These are phyloP conservation scores for Podila minutissima DNA, from an alignment of 192 early-diverging fungal species.

Conservation along the genomic window DNA sequence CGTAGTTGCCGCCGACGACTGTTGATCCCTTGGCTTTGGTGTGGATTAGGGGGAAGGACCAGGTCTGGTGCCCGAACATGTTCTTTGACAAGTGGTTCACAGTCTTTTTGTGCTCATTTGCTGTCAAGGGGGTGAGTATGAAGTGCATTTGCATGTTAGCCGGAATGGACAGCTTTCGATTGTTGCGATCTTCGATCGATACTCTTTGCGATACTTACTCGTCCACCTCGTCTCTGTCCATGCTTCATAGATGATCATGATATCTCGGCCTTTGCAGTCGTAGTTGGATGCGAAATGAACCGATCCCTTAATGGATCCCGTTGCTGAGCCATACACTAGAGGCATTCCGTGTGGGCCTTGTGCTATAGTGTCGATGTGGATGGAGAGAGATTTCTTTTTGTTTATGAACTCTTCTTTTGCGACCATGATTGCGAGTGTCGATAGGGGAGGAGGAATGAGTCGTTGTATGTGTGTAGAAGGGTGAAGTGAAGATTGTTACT, in stretches of 20 bases:
- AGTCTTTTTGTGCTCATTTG: slow-evolving; percentile 10
- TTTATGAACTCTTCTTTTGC: slow-evolving; percentile 1
- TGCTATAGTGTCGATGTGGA: slow-evolving; percentile 29
- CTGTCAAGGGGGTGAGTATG: neutral
- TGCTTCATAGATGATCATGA: slow-evolving; percentile 49
- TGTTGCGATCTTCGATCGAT: neutral
- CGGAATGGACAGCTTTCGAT: neutral
- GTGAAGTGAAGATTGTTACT: too few species aligned
- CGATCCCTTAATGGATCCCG: slow-evolving; percentile 23
- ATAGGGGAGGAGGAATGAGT: too few species aligned
- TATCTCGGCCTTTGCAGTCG: slow-evolving; percentile 47
- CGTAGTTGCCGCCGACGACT: slow-evolving; percentile 23
- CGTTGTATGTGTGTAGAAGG: too few species aligned
- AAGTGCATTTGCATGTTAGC: neutral
- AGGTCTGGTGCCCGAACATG: slow-evolving; percentile 25
- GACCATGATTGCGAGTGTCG: slow-evolving; percentile 4
- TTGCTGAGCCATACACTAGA: slow-evolving; percentile 33
- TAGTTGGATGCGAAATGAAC: slow-evolving; percentile 40
- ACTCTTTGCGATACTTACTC: slow-evolving; percentile 1
- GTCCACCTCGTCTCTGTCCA: slow-evolving; percentile 25
- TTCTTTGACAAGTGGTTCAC: slow-evolving; percentile 14
- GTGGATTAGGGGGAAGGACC: slow-evolving; percentile 30
- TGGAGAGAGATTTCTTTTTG: slow-evolving; percentile 37
- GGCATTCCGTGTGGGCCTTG: slow-evolving; percentile 44
- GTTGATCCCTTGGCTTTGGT: slow-evolving; percentile 24